Evolutionary conservation across 2,329 filamentous ascomycete species (phyloP).

Genomic region (Verticillium dahliae): DNA sequence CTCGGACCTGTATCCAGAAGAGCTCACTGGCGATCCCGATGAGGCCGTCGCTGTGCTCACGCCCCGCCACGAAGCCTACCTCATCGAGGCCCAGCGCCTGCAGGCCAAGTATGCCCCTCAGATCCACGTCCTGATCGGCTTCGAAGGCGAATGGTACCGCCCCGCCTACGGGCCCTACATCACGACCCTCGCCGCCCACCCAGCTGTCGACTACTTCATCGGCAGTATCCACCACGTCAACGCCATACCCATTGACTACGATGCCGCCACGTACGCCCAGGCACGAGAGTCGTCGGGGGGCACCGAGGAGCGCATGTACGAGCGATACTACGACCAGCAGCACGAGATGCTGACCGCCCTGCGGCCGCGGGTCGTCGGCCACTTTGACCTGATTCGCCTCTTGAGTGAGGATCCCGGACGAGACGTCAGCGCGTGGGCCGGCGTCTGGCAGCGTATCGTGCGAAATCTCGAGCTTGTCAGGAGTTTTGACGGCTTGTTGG

Average conservation of each 20-base stretch:
- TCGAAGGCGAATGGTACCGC: constrained; percentile 91
- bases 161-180: constrained; percentile 55
- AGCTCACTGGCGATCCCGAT: constrained; percentile 50
- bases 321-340: constrained; percentile 85
- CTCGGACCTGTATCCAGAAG: constrained; percentile 86
- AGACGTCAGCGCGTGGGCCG: constrained; percentile 48
- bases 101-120: constrained; percentile 60
- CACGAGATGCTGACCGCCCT: constrained; percentile 69
- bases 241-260: constrained; percentile 83
- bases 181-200: constrained; percentile 46
- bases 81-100: constrained; percentile 67
- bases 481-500: constrained; percentile 73
- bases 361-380: constrained; percentile 74
- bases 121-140: constrained; percentile 79
- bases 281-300: constrained; percentile 45
- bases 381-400: constrained; percentile 87
- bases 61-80: constrained; percentile 63
- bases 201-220: constrained; percentile 80
- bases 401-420: constrained; percentile 63
- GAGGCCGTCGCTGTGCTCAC: constrained; percentile 40
- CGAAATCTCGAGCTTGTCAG: constrained; percentile 69
- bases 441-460: constrained; percentile 67
- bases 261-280: constrained; percentile 56
- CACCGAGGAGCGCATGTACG: constrained; percentile 67
- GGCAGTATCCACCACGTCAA: constrained; percentile 89